A percentile compares a stretch with the other conserved stretches of the same genome.
Conservation (phyloP, 345 rosid species). For the Schrenkiella parvula region DNA sequence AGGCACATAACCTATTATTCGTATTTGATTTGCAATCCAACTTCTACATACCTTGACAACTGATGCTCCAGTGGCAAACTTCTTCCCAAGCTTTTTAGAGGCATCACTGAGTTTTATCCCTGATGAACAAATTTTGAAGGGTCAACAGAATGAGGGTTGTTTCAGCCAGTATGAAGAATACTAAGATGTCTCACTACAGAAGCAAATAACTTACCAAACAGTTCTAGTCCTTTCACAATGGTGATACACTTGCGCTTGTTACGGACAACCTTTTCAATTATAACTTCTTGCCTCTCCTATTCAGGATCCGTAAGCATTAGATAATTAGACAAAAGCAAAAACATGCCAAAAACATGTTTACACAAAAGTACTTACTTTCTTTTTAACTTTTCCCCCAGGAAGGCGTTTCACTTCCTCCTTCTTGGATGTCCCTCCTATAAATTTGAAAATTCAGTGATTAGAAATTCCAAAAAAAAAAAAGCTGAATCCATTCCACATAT, state of each 20-base stretch:
- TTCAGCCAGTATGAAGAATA: neutral
- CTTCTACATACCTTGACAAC: slow-evolving; percentile 74
- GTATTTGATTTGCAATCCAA: neutral
- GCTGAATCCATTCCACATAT: neutral
- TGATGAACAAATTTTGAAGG: slow-evolving; percentile 26
- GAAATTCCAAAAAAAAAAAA: neutral
- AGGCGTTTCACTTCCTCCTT: slow-evolving; percentile 85
- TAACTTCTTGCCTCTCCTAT: slow-evolving; percentile 86
- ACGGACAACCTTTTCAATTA: slow-evolving; percentile 84
- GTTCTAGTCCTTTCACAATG: slow-evolving; percentile 85
- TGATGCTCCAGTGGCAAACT: slow-evolving; percentile 97
- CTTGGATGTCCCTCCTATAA: slow-evolving; percentile 50
- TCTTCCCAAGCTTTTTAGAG: slow-evolving; percentile 90
- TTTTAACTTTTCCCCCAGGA: slow-evolving; percentile 91
- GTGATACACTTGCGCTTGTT: slow-evolving; percentile 95
- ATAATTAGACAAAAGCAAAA: neutral
- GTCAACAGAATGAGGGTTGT: slow-evolving; percentile 13
- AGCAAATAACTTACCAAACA: slow-evolving; percentile 62
- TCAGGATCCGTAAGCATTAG: neutral
- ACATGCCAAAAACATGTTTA: neutral
- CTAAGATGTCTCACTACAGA: neutral
- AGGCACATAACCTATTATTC: neutral
- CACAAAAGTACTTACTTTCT: slow-evolving; percentile 61
- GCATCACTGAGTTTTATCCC: slow-evolving; percentile 95
- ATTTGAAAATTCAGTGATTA: neutral